Evolutionary conservation across 805 yeast genomes (phyloP), one percentile per base, ranked within the genome.

Genomic region (Wickerhamomyces canadensis): DNA sequence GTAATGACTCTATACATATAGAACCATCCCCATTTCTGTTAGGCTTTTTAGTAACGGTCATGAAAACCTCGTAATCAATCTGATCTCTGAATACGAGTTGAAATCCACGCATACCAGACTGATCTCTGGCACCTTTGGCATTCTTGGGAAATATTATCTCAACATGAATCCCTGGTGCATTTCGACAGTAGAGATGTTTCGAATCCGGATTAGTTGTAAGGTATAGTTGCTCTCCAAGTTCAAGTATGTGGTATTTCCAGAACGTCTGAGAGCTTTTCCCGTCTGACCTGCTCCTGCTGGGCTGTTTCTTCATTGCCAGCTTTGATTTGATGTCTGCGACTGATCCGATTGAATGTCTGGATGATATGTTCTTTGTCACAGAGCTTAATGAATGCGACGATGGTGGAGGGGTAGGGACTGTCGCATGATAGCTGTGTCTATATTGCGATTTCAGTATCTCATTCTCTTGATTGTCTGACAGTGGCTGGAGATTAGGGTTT

Each of bases 201-300:
- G 65, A 57, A 17, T 76, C 78, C 0, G 88, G 88, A 47, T 78
- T 81, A 0, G 89, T 81, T 1, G 87, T 72, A 32, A 81, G 51
- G 51, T 79, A 80, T 33, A 78, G 58, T 45, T 74, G 78, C 27
- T 65, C 67, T 10, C 78, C 77, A 35, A 76, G 60, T 37, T 65
- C 68, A 18, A 76, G 52, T 5, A 80, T 61, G 51, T 82, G 88
- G 49, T 80, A 82, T 51, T 79, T 80, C 56, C 58, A 53, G 19
- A 50, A 53, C 2, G 17, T 29, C 19, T 51, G 55, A 12, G 12
- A 8, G 25, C 17, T 13, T 13, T 19, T 17, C 13, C 18, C 15
- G 8, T 19, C 18, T 26, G 19, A 14, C 28, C 26, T 13, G 35
- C 22, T 30, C 14, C 21, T 28, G 6, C 21, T 28, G 31, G 16